Conservation (phyloP, 768 basidiomycete species). For the Leccinellum rugosiceps region DNA sequence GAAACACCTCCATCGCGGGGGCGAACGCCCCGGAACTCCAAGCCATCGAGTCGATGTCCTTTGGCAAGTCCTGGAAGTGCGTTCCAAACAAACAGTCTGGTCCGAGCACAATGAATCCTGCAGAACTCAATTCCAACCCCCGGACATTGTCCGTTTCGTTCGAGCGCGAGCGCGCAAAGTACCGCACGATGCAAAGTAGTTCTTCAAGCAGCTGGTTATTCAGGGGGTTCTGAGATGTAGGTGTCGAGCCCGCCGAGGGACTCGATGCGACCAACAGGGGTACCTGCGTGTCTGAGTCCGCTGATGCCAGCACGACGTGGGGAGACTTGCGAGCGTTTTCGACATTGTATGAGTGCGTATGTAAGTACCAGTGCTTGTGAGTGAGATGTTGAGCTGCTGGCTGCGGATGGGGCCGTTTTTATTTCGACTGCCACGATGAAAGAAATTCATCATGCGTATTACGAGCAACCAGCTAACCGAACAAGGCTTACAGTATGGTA, state of each 20-base stretch:
- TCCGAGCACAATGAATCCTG: constrained; percentile 57
- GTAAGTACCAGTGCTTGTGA: background rate
- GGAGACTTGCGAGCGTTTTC: constrained; percentile 38
- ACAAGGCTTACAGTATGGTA: background rate
- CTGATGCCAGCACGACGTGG: constrained; percentile 46
- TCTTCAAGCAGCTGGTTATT: constrained; percentile 59
- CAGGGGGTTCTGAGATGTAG: constrained; percentile 50
- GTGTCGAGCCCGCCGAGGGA: constrained; percentile 47
- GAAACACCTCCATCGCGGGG: constrained; percentile 37
- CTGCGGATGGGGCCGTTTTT: background rate
- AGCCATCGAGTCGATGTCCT: constrained; percentile 26
- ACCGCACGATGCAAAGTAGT: constrained; percentile 63
- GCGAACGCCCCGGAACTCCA: constrained; percentile 38
- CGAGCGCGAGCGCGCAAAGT: background rate
- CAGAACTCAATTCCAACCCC: background rate
- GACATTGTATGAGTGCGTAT: constrained; percentile 13
- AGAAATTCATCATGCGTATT: background rate
- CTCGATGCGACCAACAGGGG: constrained; percentile 41
- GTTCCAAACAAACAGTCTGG: constrained; percentile 61
- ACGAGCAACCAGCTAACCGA: background rate
- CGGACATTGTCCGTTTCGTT: background rate
- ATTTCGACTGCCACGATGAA: background rate
- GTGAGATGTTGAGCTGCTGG: background rate
- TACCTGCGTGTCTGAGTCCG: constrained; percentile 50
- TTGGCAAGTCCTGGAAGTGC: constrained; percentile 35